phyloP scores from a whole-genome alignment of 179 eudicot genomes.

The Vitellaria paradoxa region DNA sequence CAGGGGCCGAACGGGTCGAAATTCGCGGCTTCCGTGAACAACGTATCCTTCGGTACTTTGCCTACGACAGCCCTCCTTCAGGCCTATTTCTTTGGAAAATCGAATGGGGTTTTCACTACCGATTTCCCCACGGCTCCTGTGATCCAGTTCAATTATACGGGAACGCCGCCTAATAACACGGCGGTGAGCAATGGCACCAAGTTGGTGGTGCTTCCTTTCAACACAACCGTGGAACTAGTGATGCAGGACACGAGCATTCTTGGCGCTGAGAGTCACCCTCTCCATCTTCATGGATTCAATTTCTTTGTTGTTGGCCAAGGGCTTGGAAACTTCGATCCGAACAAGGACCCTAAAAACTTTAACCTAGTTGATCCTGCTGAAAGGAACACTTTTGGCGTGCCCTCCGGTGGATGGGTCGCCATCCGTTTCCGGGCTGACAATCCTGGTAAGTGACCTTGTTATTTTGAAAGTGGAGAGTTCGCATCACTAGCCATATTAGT shows the following conservation, averaged over 20 bases:
- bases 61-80: constrained; percentile 60
- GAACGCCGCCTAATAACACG: constrained; percentile 65
- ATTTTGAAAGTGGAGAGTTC: too few species aligned
- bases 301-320: constrained; percentile 59
- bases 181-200: constrained; percentile 49
- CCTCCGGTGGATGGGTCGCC: constrained; percentile 76
- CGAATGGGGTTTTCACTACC: constrained; percentile 37
- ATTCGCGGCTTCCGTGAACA: constrained; percentile 66
- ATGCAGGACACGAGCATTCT: constrained; percentile 66
- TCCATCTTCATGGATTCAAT: constrained; percentile 58
- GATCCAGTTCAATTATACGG: constrained; percentile 52
- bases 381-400: constrained; percentile 60
- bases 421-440: constrained; percentile 57
- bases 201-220: constrained; percentile 51
- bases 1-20: constrained; percentile 72
- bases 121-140: constrained; percentile 54
- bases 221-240: constrained; percentile 61
- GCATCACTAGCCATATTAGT: too few species aligned
- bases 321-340: constrained; percentile 52
- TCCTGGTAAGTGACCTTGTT: constrained; percentile 54
- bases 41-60: constrained; percentile 44
- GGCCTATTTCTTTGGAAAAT: constrained; percentile 33
- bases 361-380: constrained; percentile 64
- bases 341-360: constrained; percentile 42
- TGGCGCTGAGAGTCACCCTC: constrained; percentile 67